Evolutionary conservation across 441 rosid species (phyloP), one percentile per base, ranked within the genome.

Genomic region (Hypseocharis bilobata): DNA sequence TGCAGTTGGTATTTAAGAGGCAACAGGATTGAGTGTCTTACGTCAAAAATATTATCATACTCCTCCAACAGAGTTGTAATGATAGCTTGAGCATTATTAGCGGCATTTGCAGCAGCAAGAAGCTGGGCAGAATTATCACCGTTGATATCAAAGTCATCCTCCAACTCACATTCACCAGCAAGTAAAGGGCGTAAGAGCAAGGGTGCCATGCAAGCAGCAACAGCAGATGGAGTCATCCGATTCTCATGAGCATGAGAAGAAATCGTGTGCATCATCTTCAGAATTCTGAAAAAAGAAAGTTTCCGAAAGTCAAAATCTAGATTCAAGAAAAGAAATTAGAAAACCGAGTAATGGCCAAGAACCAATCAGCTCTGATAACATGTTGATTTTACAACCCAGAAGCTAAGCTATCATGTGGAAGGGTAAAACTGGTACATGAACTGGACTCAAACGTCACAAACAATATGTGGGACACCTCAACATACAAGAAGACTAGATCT

Each of bases 161-260:
- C 97, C 81, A 88, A 73, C 79, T 91, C 99, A 71, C 99, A 93
- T 81, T 91, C 96, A 76, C 96, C 97, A 49, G 96, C 97, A 72
- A 93, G 75, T 25, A 93, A 67, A 71, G 99, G 97, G 44, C 92
- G 99, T 82, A 93, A 71, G 55, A 93, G 89, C 79, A 93, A 81
- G 65, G 99, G 99, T 62, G 99, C 97, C 99, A 91, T 93, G 89
- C 99, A 93, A 72, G 96, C 97, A 79, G 97, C 96, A 71, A 93
- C 97, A 64, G 99, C 99, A 73, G 96, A 86, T 70, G 96, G 81
- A 77, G 81, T 86, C 97, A 91, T 93, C 73, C 99, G 83, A 77
- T 93, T 93, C 80, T 91, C 97, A 70, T 78, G 85, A 81, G 94
- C 80, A 83, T 86, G 84, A 69, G 91, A 82, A 42, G 97, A 82